A percentile compares a stretch with the other conserved stretches of the same genome.
These are phyloP conservation scores for Ustilago curta DNA, from an alignment of 1,284 basidiomycete genomes.

Conservation along the genomic window DNA sequence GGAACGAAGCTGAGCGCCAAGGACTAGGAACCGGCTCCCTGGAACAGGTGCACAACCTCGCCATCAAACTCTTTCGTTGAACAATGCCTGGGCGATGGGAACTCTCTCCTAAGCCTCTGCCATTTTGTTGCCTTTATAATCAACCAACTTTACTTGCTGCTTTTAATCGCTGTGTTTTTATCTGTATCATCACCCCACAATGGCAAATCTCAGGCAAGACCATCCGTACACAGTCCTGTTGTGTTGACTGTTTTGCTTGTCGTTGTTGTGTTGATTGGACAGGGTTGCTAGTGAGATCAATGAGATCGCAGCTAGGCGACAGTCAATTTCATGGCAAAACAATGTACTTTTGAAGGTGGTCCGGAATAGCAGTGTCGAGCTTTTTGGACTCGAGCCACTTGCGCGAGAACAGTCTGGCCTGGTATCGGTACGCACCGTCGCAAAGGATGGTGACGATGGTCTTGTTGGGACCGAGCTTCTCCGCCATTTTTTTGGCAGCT, in stretches of 20 bases:
- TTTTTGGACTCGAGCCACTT: slow-evolving; percentile 90
- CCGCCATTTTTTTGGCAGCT: slow-evolving; percentile 88
- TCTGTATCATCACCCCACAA: slow-evolving; percentile 15
- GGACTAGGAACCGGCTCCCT: slow-evolving; percentile 43
- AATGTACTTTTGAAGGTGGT: slow-evolving; percentile 87
- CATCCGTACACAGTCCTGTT: not conserved
- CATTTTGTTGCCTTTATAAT: not conserved
- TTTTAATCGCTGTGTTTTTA: slow-evolving; percentile 24
- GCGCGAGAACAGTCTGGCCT: slow-evolving; percentile 94
- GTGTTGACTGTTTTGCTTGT: not conserved
- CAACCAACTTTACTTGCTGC: not conserved
- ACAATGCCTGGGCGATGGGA: slow-evolving; percentile 15
- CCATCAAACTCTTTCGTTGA: slow-evolving; percentile 12
- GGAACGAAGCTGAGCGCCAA: slow-evolving; percentile 19
- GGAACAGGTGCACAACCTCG: slow-evolving; percentile 27
- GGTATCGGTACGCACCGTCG: slow-evolving; percentile 96
- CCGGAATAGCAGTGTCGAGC: slow-evolving; percentile 83
- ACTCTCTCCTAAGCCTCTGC: not conserved
- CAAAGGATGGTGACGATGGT: slow-evolving; percentile 90
- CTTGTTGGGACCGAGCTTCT: slow-evolving; percentile 82
- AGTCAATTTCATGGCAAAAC: slow-evolving; percentile 73
- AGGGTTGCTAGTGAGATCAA: not conserved
- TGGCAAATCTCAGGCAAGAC: not conserved
- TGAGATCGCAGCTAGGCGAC: too few relatives aligned
- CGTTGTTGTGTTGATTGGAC: not conserved